These are phyloP conservation scores for Elongisporangium undulatum DNA, from an alignment of 352 stramenopile genomes.

Conservation along the genomic window DNA sequence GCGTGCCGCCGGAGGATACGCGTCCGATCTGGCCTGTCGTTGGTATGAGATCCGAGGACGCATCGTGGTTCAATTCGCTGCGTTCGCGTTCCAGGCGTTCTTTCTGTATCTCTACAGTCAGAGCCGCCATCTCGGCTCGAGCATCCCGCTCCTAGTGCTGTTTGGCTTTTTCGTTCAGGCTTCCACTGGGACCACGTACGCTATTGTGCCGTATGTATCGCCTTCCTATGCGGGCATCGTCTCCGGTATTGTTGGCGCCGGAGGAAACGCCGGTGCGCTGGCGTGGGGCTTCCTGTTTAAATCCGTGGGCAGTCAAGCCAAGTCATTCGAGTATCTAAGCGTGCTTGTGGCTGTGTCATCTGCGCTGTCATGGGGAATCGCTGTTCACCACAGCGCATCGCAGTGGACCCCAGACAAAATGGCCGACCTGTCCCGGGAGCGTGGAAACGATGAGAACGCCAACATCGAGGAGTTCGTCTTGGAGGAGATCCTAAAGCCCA, in stretches of 20 bases:
- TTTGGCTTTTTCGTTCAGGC: slow-evolving; percentile 88
- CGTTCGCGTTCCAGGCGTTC: slow-evolving; percentile 65
- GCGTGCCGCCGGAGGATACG: slow-evolving; percentile 76
- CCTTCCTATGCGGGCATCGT: slow-evolving; percentile 29
- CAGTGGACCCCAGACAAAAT: no score
- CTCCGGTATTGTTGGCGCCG: slow-evolving; percentile 49
- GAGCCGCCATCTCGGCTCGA: slow-evolving; percentile 22
- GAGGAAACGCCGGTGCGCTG: slow-evolving; percentile 40
- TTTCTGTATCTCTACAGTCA: slow-evolving; percentile 85
- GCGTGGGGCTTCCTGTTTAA: slow-evolving; percentile 49
- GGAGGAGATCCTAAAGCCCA: no score
- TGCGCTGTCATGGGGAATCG: no score
- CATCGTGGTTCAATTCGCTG: slow-evolving; percentile 67
- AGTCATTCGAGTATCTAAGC: slow-evolving; percentile 39
- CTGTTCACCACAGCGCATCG: no score
- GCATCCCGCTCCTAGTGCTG: slow-evolving; percentile 81
- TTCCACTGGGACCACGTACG: slow-evolving; percentile 42
- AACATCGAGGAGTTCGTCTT: no score
- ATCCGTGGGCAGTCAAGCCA: slow-evolving; percentile 17
- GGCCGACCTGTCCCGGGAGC: no score
- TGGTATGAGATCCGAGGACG: slow-evolving; percentile 85
- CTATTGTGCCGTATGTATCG: slow-evolving; percentile 50
- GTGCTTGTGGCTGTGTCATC: slow-evolving; percentile 20
- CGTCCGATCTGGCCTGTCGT: slow-evolving; percentile 74
- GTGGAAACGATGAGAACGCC: no score